Conservation (phyloP, 495 filamentous ascomycete species). For the Penicillium cosmopolitanum region DNA sequence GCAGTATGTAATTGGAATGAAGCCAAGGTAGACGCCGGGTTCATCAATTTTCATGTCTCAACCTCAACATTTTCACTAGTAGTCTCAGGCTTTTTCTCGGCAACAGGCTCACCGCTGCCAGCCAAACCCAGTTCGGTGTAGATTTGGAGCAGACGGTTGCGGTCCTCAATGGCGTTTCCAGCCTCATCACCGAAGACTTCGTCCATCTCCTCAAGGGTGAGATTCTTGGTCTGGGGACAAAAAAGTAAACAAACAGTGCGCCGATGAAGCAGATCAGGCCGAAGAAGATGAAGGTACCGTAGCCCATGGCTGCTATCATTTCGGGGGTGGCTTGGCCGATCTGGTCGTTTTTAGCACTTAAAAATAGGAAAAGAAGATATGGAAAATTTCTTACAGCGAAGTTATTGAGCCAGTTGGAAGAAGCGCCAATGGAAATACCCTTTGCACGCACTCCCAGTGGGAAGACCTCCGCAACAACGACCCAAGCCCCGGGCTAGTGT, state of each 20-base stretch:
- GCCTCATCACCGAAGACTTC: constrained; percentile 48
- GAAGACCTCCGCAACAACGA: constrained; percentile 58
- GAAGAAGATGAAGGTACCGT: constrained; percentile 66
- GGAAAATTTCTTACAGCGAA: background rate
- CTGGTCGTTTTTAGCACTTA: background rate
- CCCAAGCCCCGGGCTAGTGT: background rate
- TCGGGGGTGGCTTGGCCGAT: constrained; percentile 15
- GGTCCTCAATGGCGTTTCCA: no score
- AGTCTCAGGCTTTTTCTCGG: no score
- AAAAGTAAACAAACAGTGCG: constrained; percentile 59
- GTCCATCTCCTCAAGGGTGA: constrained; percentile 68
- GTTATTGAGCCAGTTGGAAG: constrained; percentile 22
- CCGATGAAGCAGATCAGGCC: constrained; percentile 60
- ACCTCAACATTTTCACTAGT: no score
- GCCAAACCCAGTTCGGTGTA: no score
- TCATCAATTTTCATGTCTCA: no score
- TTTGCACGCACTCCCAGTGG: constrained; percentile 25
- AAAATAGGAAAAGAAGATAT: no score
- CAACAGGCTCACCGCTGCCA: no score
- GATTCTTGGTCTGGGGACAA: constrained; percentile 69
- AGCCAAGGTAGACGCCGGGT: no score
- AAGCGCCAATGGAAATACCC: constrained; percentile 23
- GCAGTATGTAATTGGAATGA: no score
- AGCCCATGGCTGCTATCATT: constrained; percentile 20
- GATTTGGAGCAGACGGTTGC: no score